Base-by-base conservation (phyloP, 345 rosid species). In the Brassica cretica region DNA sequence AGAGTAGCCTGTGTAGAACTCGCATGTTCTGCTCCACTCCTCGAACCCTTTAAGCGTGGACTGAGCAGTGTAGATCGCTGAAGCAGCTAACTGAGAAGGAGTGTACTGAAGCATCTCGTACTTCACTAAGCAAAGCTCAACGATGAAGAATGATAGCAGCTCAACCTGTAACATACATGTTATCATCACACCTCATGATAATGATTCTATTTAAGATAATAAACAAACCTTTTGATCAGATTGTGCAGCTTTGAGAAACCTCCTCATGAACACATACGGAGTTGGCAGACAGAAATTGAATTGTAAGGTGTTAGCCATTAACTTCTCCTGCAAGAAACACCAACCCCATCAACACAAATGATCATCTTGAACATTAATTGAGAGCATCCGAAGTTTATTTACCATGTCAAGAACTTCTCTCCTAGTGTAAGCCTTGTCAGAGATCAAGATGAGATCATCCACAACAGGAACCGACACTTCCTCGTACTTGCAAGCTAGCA, bases 391-490 rank as follows among this genome's bases (percentile, higher is more conserved):
- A 19, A 19, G 21, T 19, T 25, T 25, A n/a, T 27, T 33, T 85
- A 95, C 99, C 98, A 92, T 93, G 30, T 93, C 97, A 69, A 95
- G 89, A 69, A 95, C 88, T 86, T 95, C 98, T 82, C 82, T 86
- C 74, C 97, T 87, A 75, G 78, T 85, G 82, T 95, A 93, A 25
- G 99, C 99, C 79, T 80, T 90, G 80, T 95, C 99, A 39, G 98
- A 90, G 72, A 95, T 95, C 63, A 93, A 64, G 76, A 93, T 90
- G 21, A 95, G 96, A 83, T 95, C 99, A 74, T 93, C 98, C 1
- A 95, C 94, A 46, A 95, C 94, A 0, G 99, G 99, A 78, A 95
- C 97, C n/a, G 93, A 90, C 3, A 95, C 98, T 76, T 96, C 99
- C 76, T 96, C 99, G 49, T 96, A 96, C 72, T 96, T 96, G 89